Percentiles rank a stretch among this genome's conserved stretches.
Evolutionary conservation across 1,284 basidiomycete genomes (phyloP).

Genomic region (Somion occarium): DNA sequence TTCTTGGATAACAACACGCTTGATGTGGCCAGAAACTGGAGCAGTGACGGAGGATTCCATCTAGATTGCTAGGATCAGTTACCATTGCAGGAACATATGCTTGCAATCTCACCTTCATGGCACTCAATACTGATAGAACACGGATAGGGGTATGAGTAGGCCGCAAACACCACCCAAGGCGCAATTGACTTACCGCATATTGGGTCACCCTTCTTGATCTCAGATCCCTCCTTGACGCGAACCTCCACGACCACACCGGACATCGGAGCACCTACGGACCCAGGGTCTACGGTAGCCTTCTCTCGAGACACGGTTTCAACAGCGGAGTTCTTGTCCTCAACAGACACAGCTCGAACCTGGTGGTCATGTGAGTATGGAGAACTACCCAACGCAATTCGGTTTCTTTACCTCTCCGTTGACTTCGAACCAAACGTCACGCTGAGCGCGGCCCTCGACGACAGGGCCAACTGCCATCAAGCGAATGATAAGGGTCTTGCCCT

Average conservation of each 20-base stretch:
- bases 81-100: slow-evolving; percentile 12
- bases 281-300: slow-evolving; percentile 90
- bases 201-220: slow-evolving; percentile 97
- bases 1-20: slow-evolving; percentile 86
- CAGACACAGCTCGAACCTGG: slow-evolving; percentile 85
- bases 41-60: slow-evolving; percentile 97
- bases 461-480: slow-evolving; percentile 94
- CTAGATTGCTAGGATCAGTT: slow-evolving; percentile 37
- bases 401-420: slow-evolving; percentile 84
- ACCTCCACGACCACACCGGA: slow-evolving; percentile 98
- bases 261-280: slow-evolving; percentile 95
- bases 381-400: slow-evolving; percentile 7
- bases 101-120: slow-evolving; percentile 72
- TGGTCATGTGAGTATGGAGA: background rate
- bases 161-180: slow-evolving; percentile 1
- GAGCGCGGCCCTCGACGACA: slow-evolving; percentile 86
- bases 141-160: background rate
- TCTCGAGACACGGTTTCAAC: slow-evolving; percentile 93
- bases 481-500: slow-evolving; percentile 96
- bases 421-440: slow-evolving; percentile 98
- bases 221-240: slow-evolving; percentile 92
- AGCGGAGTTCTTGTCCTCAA: slow-evolving; percentile 95
- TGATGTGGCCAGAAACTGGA: slow-evolving; percentile 93
- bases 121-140: slow-evolving; percentile 60
- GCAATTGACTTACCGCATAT: slow-evolving; percentile 59